Percentiles rank a stretch among this genome's conserved stretches.
Evolutionary conservation across 108 stramenopile genomes (phyloP).

Genomic region (Parmales sp.): DNA sequence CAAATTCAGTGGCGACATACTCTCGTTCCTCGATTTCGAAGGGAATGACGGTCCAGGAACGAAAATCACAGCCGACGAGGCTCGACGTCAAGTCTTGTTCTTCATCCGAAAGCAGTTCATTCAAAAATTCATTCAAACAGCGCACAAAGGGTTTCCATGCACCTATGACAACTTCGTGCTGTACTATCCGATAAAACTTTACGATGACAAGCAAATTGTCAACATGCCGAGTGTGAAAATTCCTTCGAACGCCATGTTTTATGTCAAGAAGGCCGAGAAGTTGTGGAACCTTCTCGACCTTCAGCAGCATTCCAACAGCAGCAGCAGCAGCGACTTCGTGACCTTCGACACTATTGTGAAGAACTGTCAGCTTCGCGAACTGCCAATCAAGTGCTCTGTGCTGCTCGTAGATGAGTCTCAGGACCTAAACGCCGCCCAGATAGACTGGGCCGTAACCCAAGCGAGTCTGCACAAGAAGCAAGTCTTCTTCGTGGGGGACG

Average conservation of each 20-base stretch:
- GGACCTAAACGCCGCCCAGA: background rate
- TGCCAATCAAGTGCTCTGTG: background rate
- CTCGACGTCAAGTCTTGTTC: background rate
- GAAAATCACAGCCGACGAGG: too few species aligned
- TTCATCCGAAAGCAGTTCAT: background rate
- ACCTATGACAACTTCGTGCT: background rate
- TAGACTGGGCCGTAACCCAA: background rate
- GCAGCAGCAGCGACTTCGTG: background rate
- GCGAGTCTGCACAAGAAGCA: background rate
- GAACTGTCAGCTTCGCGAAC: background rate
- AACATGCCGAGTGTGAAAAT: background rate
- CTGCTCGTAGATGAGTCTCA: slow-evolving; percentile 9
- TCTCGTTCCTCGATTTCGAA: background rate
- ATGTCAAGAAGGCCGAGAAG: background rate
- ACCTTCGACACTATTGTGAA: background rate
- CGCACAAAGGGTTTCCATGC: background rate
- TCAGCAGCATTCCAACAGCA: too few species aligned
- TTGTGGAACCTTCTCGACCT: background rate
- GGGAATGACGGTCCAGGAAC: background rate
- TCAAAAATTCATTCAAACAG: background rate
- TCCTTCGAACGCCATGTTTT: background rate
- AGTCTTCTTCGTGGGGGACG: slow-evolving; percentile 15
- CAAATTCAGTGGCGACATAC: background rate
- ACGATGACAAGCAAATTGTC: background rate
- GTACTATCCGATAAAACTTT: background rate